phyloP scores from a whole-genome alignment of 495 filamentous ascomycete species.

The Terfezia claveryi region DNA sequence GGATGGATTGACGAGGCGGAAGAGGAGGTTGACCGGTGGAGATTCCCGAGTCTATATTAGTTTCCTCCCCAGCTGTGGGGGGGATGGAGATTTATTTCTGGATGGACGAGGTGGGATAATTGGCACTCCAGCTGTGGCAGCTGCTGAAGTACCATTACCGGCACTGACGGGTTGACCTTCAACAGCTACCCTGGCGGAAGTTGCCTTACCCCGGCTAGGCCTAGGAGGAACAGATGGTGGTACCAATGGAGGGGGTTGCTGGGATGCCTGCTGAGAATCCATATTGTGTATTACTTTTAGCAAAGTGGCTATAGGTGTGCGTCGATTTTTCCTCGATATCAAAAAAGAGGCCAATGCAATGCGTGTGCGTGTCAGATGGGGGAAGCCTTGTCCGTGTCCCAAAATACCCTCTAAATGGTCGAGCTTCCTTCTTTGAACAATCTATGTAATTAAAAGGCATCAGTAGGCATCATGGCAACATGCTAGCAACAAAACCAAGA shows the following conservation, averaged over 20 bases:
- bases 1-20: slow-evolving; percentile 11
- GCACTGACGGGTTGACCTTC: neutral
- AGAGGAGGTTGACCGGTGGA: slow-evolving; percentile 1
- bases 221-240: neutral
- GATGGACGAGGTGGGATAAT: slow-evolving; percentile 43
- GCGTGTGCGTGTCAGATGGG: neutral
- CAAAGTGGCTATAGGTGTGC: neutral
- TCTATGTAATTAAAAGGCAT: too few relatives aligned
- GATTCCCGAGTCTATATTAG: neutral
- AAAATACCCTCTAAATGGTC: too few relatives aligned
- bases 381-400: too few relatives aligned
- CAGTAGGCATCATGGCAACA: too few relatives aligned
- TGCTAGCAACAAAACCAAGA: too few relatives aligned
- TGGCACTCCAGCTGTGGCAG: slow-evolving; percentile 24
- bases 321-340: too few relatives aligned
- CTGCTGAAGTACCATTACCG: neutral
- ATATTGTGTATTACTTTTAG: neutral
- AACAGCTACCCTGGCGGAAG: neutral
- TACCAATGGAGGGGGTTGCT: neutral
- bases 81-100: slow-evolving; percentile 20
- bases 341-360: neutral
- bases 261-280: neutral
- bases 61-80: neutral
- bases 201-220: neutral
- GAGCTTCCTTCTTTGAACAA: too few relatives aligned